Conservation (phyloP, 441 rosid species). For the Kokia cookei region DNA sequence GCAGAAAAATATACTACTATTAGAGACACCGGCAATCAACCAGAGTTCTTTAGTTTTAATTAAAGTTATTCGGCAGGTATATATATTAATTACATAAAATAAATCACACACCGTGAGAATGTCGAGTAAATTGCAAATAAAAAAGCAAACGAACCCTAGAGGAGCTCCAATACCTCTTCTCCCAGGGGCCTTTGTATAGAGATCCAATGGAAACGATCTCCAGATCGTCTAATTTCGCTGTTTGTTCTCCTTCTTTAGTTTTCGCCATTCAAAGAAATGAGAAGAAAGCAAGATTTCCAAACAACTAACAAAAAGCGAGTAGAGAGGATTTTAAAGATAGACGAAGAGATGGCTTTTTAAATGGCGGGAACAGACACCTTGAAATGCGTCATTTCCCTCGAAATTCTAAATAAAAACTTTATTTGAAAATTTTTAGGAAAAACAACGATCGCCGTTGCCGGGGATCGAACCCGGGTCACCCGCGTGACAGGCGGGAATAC, state of each 20-base stretch:
- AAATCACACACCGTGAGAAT: not conserved
- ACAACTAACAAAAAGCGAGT: not conserved
- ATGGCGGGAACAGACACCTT: constrained; percentile 1
- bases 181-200: constrained; percentile 65
- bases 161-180: constrained; percentile 90
- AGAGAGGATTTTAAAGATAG: not conserved
- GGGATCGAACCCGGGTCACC: constrained; percentile 92
- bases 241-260: constrained; percentile 26
- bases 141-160: constrained; percentile 64
- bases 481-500: constrained; percentile 96
- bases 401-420: not conserved
- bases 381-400: constrained; percentile 5
- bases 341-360: not conserved
- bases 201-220: constrained; percentile 73
- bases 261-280: constrained; percentile 33
- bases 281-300: not conserved
- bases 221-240: constrained; percentile 40
- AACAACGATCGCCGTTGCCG: constrained; percentile 56
- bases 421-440: not conserved
- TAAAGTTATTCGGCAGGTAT: not conserved
- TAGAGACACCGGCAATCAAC: not conserved
- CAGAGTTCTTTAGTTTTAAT: not conserved
- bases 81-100: not conserved
- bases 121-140: not conserved
- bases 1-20: not conserved